phyloP scores from a whole-genome alignment of 75 land plant genomes.

The Cryptomeria japonica region DNA sequence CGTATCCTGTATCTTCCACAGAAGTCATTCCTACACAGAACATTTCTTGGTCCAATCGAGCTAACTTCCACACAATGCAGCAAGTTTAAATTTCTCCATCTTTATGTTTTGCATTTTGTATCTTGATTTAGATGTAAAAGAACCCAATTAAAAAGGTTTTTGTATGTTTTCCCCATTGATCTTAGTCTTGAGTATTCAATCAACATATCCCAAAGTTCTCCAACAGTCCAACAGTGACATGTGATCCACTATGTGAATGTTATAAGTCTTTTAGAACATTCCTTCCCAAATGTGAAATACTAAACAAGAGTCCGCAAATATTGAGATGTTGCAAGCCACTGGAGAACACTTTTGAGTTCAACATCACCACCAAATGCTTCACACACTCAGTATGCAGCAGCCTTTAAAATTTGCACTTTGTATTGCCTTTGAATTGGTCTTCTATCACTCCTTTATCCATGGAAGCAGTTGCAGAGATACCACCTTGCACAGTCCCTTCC shows the following conservation, averaged over 20 bases:
- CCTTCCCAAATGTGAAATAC: slow-evolving; percentile 72
- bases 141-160: slow-evolving; percentile 75
- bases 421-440: slow-evolving; percentile 72
- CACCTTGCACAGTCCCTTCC: slow-evolving; percentile 88
- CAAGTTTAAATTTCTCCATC: too few relatives aligned
- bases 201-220: slow-evolving; percentile 85
- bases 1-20: too few relatives aligned
- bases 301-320: slow-evolving; percentile 55
- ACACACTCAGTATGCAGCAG: too few relatives aligned
- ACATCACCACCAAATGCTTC: too few relatives aligned
- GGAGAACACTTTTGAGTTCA: too few relatives aligned
- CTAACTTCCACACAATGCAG: too few relatives aligned
- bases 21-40: too few relatives aligned
- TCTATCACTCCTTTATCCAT: slow-evolving; percentile 92
- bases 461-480: slow-evolving; percentile 87
- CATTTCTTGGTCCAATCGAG: too few relatives aligned
- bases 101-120: not conserved
- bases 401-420: not conserved
- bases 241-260: slow-evolving; percentile 72
- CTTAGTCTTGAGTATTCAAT: slow-evolving; percentile 54
- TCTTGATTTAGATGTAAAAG: slow-evolving; percentile 30
- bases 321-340: too few relatives aligned
- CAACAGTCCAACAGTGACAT: slow-evolving; percentile 80
- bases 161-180: slow-evolving; percentile 27
- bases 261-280: slow-evolving; percentile 32